phyloP scores from a whole-genome alignment of 2,329 filamentous ascomycete species.

The Alternaria burnsii region DNA sequence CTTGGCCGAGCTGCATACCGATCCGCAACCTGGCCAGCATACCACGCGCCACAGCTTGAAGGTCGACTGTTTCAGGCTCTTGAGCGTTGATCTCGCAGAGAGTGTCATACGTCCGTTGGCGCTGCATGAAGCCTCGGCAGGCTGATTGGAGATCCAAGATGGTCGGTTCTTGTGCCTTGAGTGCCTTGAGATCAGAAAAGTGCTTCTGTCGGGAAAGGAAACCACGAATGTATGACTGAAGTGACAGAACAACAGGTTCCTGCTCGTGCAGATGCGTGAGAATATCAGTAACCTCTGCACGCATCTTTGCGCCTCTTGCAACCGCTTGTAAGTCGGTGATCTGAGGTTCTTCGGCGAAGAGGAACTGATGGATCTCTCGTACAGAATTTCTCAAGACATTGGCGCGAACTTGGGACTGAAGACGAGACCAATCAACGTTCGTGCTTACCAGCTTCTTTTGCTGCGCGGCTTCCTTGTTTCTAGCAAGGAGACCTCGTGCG shows the following conservation, averaged over 20 bases:
- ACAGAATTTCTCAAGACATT: conserved; percentile 42
- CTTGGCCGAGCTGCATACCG: conserved; percentile 75
- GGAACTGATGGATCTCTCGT: conserved; percentile 41
- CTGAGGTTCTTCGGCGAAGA: conserved; percentile 41
- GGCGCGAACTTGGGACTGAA: conserved; percentile 59
- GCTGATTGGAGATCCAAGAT: conserved; percentile 72
- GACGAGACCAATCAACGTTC: conserved; percentile 51
- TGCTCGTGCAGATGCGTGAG: conserved; percentile 55
- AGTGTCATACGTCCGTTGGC: conserved; percentile 68
- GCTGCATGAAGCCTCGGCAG: conserved; percentile 70
- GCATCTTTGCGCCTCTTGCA: conserved; percentile 47
- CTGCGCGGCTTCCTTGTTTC: conserved; percentile 52
- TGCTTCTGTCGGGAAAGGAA: conserved; percentile 56
- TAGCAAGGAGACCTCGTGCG: conserved; percentile 61
- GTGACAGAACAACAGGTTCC: conserved; percentile 53
- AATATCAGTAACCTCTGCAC: conserved; percentile 42
- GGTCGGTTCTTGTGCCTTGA: conserved; percentile 65
- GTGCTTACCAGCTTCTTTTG: conserved; percentile 54
- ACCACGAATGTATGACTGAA: conserved; percentile 64
- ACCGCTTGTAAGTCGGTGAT: conserved; percentile 53
- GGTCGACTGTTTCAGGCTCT: conserved; percentile 69
- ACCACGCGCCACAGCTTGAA: conserved; percentile 81
- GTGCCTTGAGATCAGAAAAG: conserved; percentile 57
- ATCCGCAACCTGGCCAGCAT: conserved; percentile 80
- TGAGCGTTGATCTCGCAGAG: conserved; percentile 75